Evolutionary conservation across 768 basidiomycete genomes (phyloP), one percentile per base, ranked within the genome.

Genomic region (Mycena alexandri): DNA sequence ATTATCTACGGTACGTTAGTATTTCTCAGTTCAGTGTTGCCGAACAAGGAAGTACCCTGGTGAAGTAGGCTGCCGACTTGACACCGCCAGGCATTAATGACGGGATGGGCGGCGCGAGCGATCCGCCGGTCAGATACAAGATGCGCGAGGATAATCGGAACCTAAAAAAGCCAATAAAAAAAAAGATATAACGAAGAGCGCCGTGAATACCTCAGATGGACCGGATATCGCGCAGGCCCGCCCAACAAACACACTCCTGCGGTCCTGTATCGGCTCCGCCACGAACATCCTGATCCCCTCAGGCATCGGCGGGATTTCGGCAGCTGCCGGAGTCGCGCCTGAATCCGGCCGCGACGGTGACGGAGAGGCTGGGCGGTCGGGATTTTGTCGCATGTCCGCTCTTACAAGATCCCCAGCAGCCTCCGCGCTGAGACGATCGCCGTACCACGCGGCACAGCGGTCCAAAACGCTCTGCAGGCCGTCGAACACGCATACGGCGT

Each of bases 161-260:
- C 91, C 91, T 94, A 69, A 21, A 22, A 33, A 36, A 46, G 24
- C 55, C 12, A 57, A 25, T 47, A 76, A 71, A 57, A 72, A 70
- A 59, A 34, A 72, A 57, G 41, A 17, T 11, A 50, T 12, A 29
- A 8, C 22, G 47, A 44, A 21, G 59, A 5, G 33, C 16, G 34
- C 17, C 33, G 50, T 25, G 51, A 14, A 36, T 75, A 92, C 94
- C 83, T 95, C 88, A 7, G 88, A 86, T 1, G 93, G 92, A 78
- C 94, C 84, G 8, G 88, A 87, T 74, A 97, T 91, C 48, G 81
- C 82, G 76, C 94, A 94, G 0, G 95, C 94, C 22, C 95, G 87
- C 11, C 95, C 96, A 10, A 97, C 83, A 73, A 98, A 98, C 0
- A 85, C 83, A 68, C 93, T 94, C 76, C 93, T 96, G 29, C 95